Evolutionary conservation across 495 filamentous ascomycete species (phyloP), one percentile per base, ranked within the genome.

Genomic region (Penicillium arizonense): DNA sequence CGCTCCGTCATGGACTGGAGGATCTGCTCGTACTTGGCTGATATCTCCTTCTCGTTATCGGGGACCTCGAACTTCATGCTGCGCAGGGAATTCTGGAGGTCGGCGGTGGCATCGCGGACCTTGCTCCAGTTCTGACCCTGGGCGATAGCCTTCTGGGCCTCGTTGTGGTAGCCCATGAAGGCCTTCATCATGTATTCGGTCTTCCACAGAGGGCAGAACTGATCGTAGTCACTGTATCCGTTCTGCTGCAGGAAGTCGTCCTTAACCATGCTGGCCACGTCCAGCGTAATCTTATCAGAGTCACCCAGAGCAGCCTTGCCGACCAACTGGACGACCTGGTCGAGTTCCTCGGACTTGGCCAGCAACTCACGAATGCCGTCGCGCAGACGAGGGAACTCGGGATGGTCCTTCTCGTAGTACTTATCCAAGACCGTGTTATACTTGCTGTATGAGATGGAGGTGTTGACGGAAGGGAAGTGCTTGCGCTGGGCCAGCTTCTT

Each of bases 101-200:
- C 93, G 35, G 81, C 74, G 1, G 94, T 98, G 24, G 88, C 84
- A 56, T 97, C 94, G 47, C 93, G 84, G 39, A 97, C 85, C 83
- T 94, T 97, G 63, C 74, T 72, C 94, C 94, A 99, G 70, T 73
- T 87, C 64, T 89, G 86, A 47, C 94, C 94, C 62, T 95, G 88
- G 14, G 88, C 82, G 62, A 99, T 76, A 1, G 91, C 93, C 79
- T 96, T 97, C 71, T 97, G 94, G 10, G 89, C 85, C 75, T 99
- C 94, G 68, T 99, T 95, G 61, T 96, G 90, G 81, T 91, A 99
- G 45, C 85, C 88, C 84, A 97, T 91, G 83, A 99, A 96, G 41
- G 86, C 84, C 81, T 94, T 96, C 94, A 99, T 99, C 94, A 99
- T 97, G 83, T 95, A 99, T 65, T 93, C 86, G 4, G 94, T 99